phyloP scores from a whole-genome alignment of 257 asterid genomes.

The Gentiana dahurica region DNA sequence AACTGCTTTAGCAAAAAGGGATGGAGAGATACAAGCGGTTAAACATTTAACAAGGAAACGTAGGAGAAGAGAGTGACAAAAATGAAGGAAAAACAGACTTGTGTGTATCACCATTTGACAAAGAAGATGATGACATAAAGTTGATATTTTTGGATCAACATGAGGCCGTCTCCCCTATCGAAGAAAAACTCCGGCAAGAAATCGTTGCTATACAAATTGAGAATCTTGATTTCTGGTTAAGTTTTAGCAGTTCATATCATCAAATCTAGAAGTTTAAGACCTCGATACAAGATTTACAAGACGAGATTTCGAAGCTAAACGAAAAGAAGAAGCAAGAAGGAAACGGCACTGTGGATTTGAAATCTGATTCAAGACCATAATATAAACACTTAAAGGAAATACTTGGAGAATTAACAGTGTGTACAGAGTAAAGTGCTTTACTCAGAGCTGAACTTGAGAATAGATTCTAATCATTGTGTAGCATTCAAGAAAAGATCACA shows the following conservation, averaged over 20 bases:
- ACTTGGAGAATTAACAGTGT: constrained; percentile 56
- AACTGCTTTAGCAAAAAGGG: constrained; percentile 42
- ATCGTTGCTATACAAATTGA: constrained; percentile 78
- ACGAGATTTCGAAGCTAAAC: constrained; percentile 45
- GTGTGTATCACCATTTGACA: constrained; percentile 5
- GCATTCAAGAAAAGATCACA: constrained; percentile 71
- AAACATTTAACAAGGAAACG: constrained; percentile 20
- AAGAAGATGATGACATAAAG: constrained; percentile 27
- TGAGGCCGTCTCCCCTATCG: constrained; percentile 43
- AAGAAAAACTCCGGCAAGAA: constrained; percentile 55
- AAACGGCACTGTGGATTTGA: constrained; percentile 24
- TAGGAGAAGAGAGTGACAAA: background rate
- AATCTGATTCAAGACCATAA: constrained; percentile 64
- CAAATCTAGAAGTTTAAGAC: constrained; percentile 80
- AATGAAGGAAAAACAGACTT: constrained; percentile 14
- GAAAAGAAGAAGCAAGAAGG: constrained; percentile 51
- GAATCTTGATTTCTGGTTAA: constrained; percentile 83
- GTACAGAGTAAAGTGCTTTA: constrained; percentile 57
- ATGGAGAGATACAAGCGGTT: constrained; percentile 51
- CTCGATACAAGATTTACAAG: constrained; percentile 54
- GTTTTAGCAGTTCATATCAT: constrained; percentile 81
- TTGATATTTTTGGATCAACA: constrained; percentile 17
- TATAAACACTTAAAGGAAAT: constrained; percentile 87
- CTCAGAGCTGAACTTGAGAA: constrained; percentile 61
- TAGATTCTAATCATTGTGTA: constrained; percentile 57